Base-by-base conservation (phyloP, 768 basidiomycete genomes). In the Termitomyces titanicus region DNA sequence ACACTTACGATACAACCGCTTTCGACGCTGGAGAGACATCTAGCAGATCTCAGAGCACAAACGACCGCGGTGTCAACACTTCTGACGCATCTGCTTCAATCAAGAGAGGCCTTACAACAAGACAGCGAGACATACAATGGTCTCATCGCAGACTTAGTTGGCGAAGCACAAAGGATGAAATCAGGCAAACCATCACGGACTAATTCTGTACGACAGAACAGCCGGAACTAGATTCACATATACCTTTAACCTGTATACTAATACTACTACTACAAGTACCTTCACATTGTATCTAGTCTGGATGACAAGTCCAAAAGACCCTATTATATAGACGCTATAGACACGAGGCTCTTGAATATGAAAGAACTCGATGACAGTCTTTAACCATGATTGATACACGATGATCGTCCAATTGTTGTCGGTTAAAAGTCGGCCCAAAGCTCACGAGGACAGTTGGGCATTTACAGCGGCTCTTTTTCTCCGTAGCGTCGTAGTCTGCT, bases 71-170 rank as follows among this genome's bases (percentile, higher is more conserved):
- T 89, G 0, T 93, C 92, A 1, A 71, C 81, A 12, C 72, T 92
- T 10, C 74, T 97, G 53, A 93, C 92, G 18, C 82, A 93, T 72
- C 72, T 94, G 34, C 74, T 95, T 57, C 93, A 97, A 71, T 79
- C 82, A 37, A 80, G 85, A 55, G 92, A 94, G 59, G 82, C 86
- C 33, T 67, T 92, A 56, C 89, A 92, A 68, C 92, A 94, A 71
- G 90, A 92, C 66, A 87, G 85, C 35, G 88, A 97, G 74, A 89
- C 85, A 25, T 94, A 93, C 64, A 95, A 97, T 69, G 87, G 85
- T 15, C 76, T 94, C 54, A 97, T 97, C 56, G 94, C 88, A 25
- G 93, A 93, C 66, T 75, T 97, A 47, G 92, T 97, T n/a, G 85
- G 85, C 40, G 92, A 96, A 69, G 94, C 94, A 33, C 90, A 92